These are phyloP conservation scores for Trametes maxima DNA, from an alignment of 768 basidiomycete species.

Conservation along the genomic window DNA sequence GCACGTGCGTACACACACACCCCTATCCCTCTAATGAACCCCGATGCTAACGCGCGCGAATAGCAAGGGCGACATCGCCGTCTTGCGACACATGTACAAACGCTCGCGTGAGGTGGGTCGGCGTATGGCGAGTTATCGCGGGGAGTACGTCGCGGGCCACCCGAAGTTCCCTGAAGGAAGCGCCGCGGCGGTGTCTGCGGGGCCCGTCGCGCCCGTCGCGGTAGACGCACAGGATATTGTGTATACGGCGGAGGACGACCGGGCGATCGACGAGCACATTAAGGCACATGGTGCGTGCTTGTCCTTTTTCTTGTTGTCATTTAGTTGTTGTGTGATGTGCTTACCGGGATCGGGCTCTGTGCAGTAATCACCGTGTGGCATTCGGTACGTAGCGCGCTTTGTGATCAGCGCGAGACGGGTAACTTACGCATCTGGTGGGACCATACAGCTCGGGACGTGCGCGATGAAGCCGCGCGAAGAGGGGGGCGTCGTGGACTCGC, in stretches of 20 bases:
- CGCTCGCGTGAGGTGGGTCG: constrained; percentile 54
- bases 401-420: too few species aligned
- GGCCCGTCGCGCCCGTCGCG: not conserved
- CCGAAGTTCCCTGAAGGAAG: not conserved
- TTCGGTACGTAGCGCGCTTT: constrained; percentile 37
- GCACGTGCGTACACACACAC: not conserved
- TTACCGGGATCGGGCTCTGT: not conserved
- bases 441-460: constrained; percentile 58
- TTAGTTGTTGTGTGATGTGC: not conserved
- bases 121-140: constrained; percentile 49
- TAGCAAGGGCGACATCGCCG: constrained; percentile 36
- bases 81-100: constrained; percentile 58
- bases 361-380: constrained; percentile 34
- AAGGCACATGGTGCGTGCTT: constrained; percentile 6
- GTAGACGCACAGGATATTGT: constrained; percentile 34
- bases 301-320: not conserved
- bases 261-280: constrained; percentile 35
- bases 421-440: not conserved
- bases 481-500: constrained; percentile 63
- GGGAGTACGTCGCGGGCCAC: constrained; percentile 31
- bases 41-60: not conserved
- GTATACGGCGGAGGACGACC: constrained; percentile 40
- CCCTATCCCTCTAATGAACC: not conserved
- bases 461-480: constrained; percentile 65
- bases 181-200: not conserved